Evolutionary conservation across 139 green algal genomes (phyloP).

Genomic region (Spirogloea muscicola): DNA sequence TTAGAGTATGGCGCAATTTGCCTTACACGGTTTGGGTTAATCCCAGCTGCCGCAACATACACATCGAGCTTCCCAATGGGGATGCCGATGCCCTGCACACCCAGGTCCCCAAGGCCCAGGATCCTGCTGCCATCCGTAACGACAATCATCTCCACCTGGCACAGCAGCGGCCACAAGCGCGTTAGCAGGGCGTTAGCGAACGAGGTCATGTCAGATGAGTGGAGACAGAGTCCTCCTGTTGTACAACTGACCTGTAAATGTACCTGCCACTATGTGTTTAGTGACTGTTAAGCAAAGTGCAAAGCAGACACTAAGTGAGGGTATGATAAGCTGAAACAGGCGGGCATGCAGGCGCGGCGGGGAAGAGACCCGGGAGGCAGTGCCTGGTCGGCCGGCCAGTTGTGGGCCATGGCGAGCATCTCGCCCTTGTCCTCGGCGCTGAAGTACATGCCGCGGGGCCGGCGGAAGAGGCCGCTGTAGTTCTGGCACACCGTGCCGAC

Average conservation of each 20-base stretch:
- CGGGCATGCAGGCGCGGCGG: too few relatives aligned
- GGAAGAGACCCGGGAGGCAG: neutral
- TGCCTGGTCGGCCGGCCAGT: slow-evolving; percentile 55
- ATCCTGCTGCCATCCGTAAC: slow-evolving; percentile 70
- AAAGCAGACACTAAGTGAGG: too few relatives aligned
- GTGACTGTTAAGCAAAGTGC: too few relatives aligned
- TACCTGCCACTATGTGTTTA: too few relatives aligned
- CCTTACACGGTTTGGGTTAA: too few relatives aligned
- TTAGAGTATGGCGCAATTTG: too few relatives aligned
- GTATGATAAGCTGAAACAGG: too few relatives aligned
- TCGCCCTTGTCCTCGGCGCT: slow-evolving; percentile 57
- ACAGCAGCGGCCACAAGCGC: too few relatives aligned
- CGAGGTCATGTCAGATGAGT: too few relatives aligned
- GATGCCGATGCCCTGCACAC: slow-evolving; percentile 72
- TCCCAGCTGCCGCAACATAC: slow-evolving; percentile 84
- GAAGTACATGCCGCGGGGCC: slow-evolving; percentile 87
- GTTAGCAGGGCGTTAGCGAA: too few relatives aligned
- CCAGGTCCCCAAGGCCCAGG: slow-evolving; percentile 81
- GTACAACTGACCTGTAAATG: too few relatives aligned
- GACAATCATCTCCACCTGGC: slow-evolving; percentile 64
- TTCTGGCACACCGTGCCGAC: slow-evolving; percentile 65
- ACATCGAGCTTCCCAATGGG: slow-evolving; percentile 90
- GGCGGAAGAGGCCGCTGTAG: slow-evolving; percentile 54
- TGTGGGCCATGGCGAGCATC: slow-evolving; percentile 58
- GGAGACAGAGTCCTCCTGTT: too few relatives aligned